Conservation (phyloP, 108 stramenopile genomes). For the Pseudonitzschia multiseries region DNA sequence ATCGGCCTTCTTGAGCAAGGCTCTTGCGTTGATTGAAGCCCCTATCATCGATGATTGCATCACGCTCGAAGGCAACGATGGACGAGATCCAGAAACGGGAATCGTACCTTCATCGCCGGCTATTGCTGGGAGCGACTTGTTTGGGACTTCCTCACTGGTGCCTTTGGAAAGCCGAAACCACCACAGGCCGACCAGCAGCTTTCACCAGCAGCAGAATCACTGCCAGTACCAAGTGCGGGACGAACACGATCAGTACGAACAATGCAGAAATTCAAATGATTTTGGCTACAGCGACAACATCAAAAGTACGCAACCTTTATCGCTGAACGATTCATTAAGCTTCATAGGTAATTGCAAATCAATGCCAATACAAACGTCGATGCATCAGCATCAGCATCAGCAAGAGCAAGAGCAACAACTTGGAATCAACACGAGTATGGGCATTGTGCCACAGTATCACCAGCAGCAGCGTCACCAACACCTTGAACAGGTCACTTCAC, state of each 20-base stretch:
- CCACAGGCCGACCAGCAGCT: not conserved
- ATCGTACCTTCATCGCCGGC: not conserved
- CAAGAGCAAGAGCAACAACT: too few relatives aligned
- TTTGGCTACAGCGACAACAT: not conserved
- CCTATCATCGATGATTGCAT: conserved; percentile 3
- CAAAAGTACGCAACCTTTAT: not conserved
- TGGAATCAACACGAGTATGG: not conserved
- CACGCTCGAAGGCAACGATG: not conserved
- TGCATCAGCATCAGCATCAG: not conserved
- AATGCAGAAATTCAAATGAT: not conserved
- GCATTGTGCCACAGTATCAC: not conserved
- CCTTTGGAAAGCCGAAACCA: not conserved
- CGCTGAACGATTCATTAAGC: not conserved
- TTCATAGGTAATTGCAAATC: not conserved
- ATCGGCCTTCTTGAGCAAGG: not conserved
- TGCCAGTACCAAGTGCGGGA: too few relatives aligned
- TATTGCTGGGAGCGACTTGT: not conserved
- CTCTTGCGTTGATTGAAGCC: conserved; percentile 9
- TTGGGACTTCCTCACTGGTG: not conserved
- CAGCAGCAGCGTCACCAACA: not conserved
- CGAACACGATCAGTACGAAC: not conserved
- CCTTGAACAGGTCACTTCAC: not conserved
- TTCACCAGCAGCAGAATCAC: not conserved
- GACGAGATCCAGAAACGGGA: not conserved
- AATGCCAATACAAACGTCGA: not conserved